Evolutionary conservation across 176 grass and related monocot species (phyloP).

Genomic region (Hyparrhenia diplandra): DNA sequence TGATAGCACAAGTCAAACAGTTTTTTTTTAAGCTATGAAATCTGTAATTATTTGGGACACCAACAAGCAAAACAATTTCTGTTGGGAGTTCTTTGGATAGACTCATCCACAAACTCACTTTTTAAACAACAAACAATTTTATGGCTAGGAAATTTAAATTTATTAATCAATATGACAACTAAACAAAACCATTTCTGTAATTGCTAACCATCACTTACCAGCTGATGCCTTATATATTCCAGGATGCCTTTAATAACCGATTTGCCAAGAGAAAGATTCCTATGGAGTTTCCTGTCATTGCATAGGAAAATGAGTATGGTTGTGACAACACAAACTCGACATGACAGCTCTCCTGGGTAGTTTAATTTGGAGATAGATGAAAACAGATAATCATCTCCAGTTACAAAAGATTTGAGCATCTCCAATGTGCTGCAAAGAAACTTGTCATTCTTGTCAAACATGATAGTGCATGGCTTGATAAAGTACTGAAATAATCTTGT

Average conservation of each 20-base stretch:
- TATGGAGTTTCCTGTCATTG: conserved; percentile 56
- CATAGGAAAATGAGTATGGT: conserved; percentile 59
- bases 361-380: conserved; percentile 30
- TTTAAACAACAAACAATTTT: neutral
- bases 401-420: conserved; percentile 57
- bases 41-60: neutral
- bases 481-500: conserved; percentile 54
- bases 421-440: conserved; percentile 52
- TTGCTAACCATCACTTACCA: conserved; percentile 45
- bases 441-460: conserved; percentile 61
- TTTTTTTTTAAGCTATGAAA: neutral
- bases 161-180: conserved; percentile 23
- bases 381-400: conserved; percentile 39
- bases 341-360: conserved; percentile 37
- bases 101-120: conserved; percentile 7
- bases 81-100: neutral
- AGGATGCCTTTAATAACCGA: conserved; percentile 45
- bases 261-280: conserved; percentile 49
- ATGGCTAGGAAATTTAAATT: neutral
- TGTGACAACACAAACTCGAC: conserved; percentile 43
- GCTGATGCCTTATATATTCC: conserved; percentile 39
- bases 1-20: neutral
- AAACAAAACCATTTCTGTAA: conserved; percentile 22
- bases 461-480: conserved; percentile 57
- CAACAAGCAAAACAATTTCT: neutral